Evolutionary conservation across 148 eudicot species (phyloP).

Genomic region (Polygonum aviculare): DNA sequence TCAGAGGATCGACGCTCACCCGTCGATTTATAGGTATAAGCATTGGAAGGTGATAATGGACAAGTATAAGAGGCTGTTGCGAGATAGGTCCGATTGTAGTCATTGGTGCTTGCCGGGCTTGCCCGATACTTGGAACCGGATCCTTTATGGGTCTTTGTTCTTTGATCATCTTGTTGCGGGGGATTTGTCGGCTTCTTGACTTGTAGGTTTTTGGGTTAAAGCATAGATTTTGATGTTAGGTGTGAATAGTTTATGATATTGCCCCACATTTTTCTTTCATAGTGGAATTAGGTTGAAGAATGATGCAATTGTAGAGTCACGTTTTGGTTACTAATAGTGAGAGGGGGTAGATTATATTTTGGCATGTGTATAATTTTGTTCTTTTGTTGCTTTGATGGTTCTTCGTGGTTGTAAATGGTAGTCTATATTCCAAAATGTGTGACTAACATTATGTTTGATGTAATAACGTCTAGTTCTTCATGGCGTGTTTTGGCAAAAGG

Average conservation of each 20-base stretch:
- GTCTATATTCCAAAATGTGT: background rate
- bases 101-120: slow-evolving; percentile 59
- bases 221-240: no score
- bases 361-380: background rate
- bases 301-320: no score
- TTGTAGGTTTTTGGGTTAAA: no score
- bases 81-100: slow-evolving; percentile 33
- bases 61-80: slow-evolving; percentile 12
- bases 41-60: slow-evolving; percentile 13
- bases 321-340: no score
- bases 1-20: slow-evolving; percentile 43
- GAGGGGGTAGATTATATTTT: no score
- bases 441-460: background rate
- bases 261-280: no score
- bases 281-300: no score
- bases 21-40: slow-evolving; percentile 19
- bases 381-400: background rate
- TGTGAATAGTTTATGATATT: no score
- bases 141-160: slow-evolving; percentile 28
- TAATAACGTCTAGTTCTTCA: background rate
- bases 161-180: background rate
- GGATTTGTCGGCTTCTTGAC: background rate
- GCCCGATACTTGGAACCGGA: slow-evolving; percentile 50
- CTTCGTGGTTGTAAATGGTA: background rate
- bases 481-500: background rate